Conservation (phyloP, 805 yeast genomes). For the Candida lessepsii region DNA sequence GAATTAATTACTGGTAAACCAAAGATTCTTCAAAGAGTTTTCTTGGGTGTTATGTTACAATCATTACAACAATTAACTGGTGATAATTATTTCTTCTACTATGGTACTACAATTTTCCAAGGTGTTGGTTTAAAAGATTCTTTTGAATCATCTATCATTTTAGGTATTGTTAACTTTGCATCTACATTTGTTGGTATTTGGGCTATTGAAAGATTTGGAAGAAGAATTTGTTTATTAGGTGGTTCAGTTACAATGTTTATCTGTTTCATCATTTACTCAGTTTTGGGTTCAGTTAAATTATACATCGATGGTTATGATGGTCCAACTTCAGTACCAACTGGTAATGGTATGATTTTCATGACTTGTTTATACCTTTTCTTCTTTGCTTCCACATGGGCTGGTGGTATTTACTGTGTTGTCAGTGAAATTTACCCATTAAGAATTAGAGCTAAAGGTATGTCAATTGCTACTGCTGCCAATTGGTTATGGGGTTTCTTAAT, state of each 20-base stretch:
- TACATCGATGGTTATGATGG: conserved; percentile 39
- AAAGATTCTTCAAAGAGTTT: conserved; percentile 53
- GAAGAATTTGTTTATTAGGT: conserved; percentile 43
- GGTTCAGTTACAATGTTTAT: conserved; percentile 49
- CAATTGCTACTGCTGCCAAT: conserved; percentile 62
- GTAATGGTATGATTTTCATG: conserved; percentile 60
- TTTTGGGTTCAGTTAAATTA: conserved; percentile 55
- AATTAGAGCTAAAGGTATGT: conserved; percentile 61
- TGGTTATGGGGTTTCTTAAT: conserved; percentile 65
- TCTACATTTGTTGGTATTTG: conserved; percentile 54
- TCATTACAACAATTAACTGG: conserved; percentile 58
- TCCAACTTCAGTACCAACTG: conserved; percentile 47
- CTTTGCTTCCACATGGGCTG: conserved; percentile 75
- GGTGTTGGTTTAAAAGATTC: conserved; percentile 52
- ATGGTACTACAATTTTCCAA: conserved; percentile 54
- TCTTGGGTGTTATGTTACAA: conserved; percentile 60
- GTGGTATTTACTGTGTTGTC: conserved; percentile 62
- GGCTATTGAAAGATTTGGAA: conserved; percentile 51
- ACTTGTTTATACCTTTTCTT: conserved; percentile 62
- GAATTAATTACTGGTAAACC: conserved; percentile 66
- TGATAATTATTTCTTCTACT: conserved; percentile 61
- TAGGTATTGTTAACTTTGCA: conserved; percentile 54
- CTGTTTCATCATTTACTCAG: conserved; percentile 59
- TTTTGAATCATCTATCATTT: conserved; percentile 50
- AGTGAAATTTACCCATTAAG: conserved; percentile 69